Conservation (phyloP, 1,284 basidiomycete genomes). For the Filobasidium uniguttulatum region DNA sequence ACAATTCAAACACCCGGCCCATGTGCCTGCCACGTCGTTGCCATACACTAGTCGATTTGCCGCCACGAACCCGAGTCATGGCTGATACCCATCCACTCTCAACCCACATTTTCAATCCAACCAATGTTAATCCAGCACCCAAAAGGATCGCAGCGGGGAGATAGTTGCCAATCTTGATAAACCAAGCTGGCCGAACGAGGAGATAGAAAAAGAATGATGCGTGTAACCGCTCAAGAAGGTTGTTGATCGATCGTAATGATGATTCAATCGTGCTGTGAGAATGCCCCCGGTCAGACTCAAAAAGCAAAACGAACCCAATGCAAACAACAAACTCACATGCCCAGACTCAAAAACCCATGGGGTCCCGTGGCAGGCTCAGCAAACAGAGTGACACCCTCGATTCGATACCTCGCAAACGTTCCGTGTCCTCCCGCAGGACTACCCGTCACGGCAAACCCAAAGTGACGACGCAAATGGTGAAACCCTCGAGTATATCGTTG, state of each 20-base stretch:
- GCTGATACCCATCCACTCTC: slow-evolving; percentile 44
- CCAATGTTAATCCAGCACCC: slow-evolving; percentile 66
- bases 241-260: slow-evolving; percentile 73
- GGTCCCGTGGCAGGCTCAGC: slow-evolving; percentile 77
- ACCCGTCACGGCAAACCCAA: slow-evolving; percentile 29
- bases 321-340: slow-evolving; percentile 45
- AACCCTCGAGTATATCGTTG: slow-evolving; percentile 19
- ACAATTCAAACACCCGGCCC: too few relatives aligned
- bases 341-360: slow-evolving; percentile 86
- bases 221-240: slow-evolving; percentile 81
- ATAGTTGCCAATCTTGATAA: slow-evolving; percentile 78
- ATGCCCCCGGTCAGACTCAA: neutral
- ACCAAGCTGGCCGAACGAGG: slow-evolving; percentile 56
- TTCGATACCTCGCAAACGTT: slow-evolving; percentile 48
- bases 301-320: neutral
- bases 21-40: too few relatives aligned
- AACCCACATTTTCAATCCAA: slow-evolving; percentile 59
- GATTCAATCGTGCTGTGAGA: slow-evolving; percentile 61
- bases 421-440: slow-evolving; percentile 38
- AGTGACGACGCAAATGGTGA: slow-evolving; percentile 27
- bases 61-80: slow-evolving; percentile 26
- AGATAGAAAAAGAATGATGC: slow-evolving; percentile 94
- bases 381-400: slow-evolving; percentile 86
- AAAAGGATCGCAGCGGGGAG: slow-evolving; percentile 71
- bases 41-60: too few relatives aligned